phyloP scores from a whole-genome alignment of 176 grass and related monocot genomes.

The Oropetium thomaeum region DNA sequence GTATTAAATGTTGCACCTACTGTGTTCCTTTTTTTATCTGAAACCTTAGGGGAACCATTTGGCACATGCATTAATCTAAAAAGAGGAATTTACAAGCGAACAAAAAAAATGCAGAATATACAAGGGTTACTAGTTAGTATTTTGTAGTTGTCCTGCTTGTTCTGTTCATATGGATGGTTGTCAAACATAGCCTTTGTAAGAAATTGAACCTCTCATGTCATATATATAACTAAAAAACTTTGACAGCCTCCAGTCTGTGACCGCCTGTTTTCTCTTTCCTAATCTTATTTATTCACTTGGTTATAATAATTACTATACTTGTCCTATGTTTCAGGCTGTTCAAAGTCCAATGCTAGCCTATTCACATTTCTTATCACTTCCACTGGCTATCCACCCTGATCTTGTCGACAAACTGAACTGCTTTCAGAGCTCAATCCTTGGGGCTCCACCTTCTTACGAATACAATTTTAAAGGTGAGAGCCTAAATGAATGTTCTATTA shows the following conservation, averaged over 20 bases:
- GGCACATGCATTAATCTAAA: neutral
- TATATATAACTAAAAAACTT: neutral
- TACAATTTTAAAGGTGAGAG: slow-evolving; percentile 41
- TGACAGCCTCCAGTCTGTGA: neutral
- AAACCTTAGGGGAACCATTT: neutral
- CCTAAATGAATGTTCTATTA: slow-evolving; percentile 45
- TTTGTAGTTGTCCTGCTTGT: slow-evolving; percentile 6
- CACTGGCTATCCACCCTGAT: slow-evolving; percentile 70
- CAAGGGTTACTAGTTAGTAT: neutral
- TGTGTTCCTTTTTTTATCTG: neutral
- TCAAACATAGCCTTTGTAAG: neutral
- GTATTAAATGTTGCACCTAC: neutral
- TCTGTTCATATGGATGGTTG: neutral
- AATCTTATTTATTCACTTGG: slow-evolving; percentile 11
- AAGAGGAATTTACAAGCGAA: neutral
- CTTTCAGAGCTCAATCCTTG: slow-evolving; percentile 75
- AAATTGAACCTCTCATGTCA: neutral
- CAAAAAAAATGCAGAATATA: neutral
- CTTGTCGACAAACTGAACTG: slow-evolving; percentile 65
- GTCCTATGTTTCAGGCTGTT: slow-evolving; percentile 54
- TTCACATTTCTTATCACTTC: slow-evolving; percentile 93
- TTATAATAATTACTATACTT: slow-evolving; percentile 1
- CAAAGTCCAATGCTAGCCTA: slow-evolving; percentile 73
- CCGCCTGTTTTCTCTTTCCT: neutral
- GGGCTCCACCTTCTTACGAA: slow-evolving; percentile 28